Evolutionary conservation across 179 eudicot species (phyloP), one percentile per base, ranked within the genome.

Genomic region (Silene noctiflora): DNA sequence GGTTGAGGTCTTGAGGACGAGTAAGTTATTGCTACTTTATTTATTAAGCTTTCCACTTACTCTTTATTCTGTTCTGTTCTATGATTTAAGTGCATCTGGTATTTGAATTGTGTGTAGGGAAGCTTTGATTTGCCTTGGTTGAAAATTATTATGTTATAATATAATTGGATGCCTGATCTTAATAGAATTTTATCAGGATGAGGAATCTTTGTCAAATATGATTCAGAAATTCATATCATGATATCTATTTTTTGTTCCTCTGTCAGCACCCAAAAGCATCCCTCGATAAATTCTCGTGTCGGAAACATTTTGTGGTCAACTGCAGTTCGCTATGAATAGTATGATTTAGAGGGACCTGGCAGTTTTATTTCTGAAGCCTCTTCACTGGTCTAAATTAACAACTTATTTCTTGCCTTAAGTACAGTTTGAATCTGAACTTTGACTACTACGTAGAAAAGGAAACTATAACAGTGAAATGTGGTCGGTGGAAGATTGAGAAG

Each of bases 131-230:
- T 74, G 16, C 69, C 63, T 74, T 63, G 0, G 35, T 61, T 21
- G 78, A 74, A 73, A 72, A 5, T 11, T 48, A 62, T 35, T 62
- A 25, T 78, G 59, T 69, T 11, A 60, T 48, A 20, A 24, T 77
- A 48, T 69, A 16, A 67, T 24, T 72, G 44, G 80, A 61, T 77
- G 75, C 71, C 74, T 77, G 75, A 77, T 77, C 71, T 67, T 48
- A 59, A 39, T 51, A 76, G 76, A 77, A 64, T 69, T 14, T 60
- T 81, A 74, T 81, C 81, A 74, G 35, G 81, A 81, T 77, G 75
- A 74, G 75, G 81, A 81, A 81, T 81, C 78, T 67, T 73, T 77
- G 78, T 77, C 78, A 74, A 55, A 55, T 69, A 68, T 68, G 81
- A 72, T 69, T 74, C 62, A 69, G 78, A 69, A 77, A 69, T 77